Evolutionary conservation across 805 yeast species (phyloP).

Genomic region (Nakazawaea wyomingensis): DNA sequence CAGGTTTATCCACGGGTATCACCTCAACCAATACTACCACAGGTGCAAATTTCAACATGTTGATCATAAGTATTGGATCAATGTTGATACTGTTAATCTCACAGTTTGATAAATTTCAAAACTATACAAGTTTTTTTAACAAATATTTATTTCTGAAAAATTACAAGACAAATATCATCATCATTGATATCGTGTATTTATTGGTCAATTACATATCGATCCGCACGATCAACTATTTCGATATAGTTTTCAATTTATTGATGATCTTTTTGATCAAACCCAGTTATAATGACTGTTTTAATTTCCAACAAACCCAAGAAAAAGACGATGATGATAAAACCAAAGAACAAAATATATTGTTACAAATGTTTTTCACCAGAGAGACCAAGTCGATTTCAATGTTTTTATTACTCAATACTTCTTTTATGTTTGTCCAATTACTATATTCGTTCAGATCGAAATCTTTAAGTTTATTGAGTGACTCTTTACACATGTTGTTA

Average conservation of each 20-base stretch:
- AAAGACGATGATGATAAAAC: not conserved
- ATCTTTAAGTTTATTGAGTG: conserved; percentile 86
- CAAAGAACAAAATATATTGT: conserved; percentile 14
- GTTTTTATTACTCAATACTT: conserved; percentile 76
- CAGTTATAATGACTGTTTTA: conserved; percentile 8
- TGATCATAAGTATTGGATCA: conserved; percentile 26
- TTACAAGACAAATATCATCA: conserved; percentile 20
- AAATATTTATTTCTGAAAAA: conserved; percentile 19
- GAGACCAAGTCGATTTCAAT: conserved; percentile 89
- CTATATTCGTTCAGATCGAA: conserved; percentile 89
- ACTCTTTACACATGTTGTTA: conserved; percentile 92
- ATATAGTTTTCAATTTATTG: conserved; percentile 6
- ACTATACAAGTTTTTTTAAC: conserved; percentile 18
- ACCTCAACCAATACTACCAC: not conserved
- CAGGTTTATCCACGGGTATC: no score
- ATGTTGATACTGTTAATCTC: conserved; percentile 23
- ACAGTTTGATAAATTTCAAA: conserved; percentile 21
- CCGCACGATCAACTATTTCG: not conserved
- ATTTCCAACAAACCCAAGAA: conserved; percentile 1
- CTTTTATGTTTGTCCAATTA: conserved; percentile 92
- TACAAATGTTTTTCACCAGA: conserved; percentile 38
- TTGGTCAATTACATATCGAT: conserved; percentile 9
- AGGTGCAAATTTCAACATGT: conserved; percentile 21
- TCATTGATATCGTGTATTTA: conserved; percentile 17
- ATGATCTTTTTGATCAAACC: conserved; percentile 2